A percentile compares a stretch with the other conserved stretches of the same genome.
phyloP scores from a whole-genome alignment of 2,329 filamentous ascomycete species.

The Daldinia sp. region DNA sequence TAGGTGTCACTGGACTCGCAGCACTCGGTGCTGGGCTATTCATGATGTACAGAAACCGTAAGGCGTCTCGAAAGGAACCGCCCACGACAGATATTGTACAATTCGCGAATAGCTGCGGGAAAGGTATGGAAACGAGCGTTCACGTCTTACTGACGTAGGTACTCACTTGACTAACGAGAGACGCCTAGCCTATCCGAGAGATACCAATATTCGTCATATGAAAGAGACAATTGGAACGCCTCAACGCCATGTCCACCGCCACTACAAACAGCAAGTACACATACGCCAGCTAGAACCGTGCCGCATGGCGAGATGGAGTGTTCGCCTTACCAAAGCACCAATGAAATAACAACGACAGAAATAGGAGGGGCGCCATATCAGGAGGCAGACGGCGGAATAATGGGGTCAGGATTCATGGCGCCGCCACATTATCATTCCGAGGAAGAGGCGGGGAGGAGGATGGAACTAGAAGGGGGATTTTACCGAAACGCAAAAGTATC shows the following conservation, averaged over 20 bases:
- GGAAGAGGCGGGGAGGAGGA: slow-evolving; percentile 23
- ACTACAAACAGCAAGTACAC: slow-evolving; percentile 2
- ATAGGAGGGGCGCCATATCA: slow-evolving; percentile 16
- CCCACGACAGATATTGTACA: slow-evolving; percentile 10
- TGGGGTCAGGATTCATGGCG: slow-evolving; percentile 1
- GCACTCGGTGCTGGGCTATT: slow-evolving; percentile 33
- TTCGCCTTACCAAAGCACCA: slow-evolving; percentile 5
- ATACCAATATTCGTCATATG: slow-evolving; percentile 21
- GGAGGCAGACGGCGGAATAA: slow-evolving; percentile 5
- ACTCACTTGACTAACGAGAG: slow-evolving; percentile 14
- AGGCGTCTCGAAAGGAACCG: slow-evolving; percentile 5
- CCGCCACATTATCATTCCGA: background rate
- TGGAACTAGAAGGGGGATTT: slow-evolving; percentile 36
- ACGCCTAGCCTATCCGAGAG: slow-evolving; percentile 16
- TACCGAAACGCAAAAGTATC: slow-evolving; percentile 36
- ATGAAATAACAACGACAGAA: slow-evolving; percentile 24
- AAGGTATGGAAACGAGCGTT: slow-evolving; percentile 16
- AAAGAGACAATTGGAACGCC: slow-evolving; percentile 19
- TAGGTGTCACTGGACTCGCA: slow-evolving; percentile 35
- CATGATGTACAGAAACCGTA: slow-evolving; percentile 34
- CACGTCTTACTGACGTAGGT: slow-evolving; percentile 23
- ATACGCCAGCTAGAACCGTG: slow-evolving; percentile 23
- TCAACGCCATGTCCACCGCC: slow-evolving; percentile 11
- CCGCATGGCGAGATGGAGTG: slow-evolving; percentile 37
- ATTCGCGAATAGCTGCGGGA: slow-evolving; percentile 16